phyloP scores from a whole-genome alignment of 805 yeast genomes.

The Scheffersomyces ergatensis region DNA sequence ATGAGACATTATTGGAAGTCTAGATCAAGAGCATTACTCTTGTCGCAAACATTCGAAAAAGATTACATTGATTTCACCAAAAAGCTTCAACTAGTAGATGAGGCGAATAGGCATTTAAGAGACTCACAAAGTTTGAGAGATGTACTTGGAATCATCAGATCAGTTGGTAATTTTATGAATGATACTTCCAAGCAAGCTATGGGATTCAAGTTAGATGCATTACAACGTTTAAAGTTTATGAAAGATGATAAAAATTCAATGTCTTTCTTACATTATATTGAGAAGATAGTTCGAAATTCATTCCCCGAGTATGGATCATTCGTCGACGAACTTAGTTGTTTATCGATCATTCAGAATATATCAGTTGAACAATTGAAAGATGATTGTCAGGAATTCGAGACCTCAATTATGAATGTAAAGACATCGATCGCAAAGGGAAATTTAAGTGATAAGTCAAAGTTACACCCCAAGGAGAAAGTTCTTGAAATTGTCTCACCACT shows the following conservation, averaged over 20 bases:
- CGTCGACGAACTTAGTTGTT: conserved; percentile 65
- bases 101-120: conserved; percentile 65
- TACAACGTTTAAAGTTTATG: conserved; percentile 84
- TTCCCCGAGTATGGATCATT: conserved; percentile 79
- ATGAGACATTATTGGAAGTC: conserved; percentile 89
- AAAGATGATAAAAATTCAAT: conserved; percentile 85
- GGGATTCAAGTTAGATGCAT: conserved; percentile 88
- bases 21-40: conserved; percentile 77
- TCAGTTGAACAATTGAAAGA: conserved; percentile 77
- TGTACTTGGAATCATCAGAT: conserved; percentile 78
- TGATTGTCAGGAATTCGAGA: conserved; percentile 67
- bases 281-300: conserved; percentile 76
- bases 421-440: conserved; percentile 79
- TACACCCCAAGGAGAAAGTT: conserved; percentile 84
- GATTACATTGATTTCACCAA: conserved; percentile 72
- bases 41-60: conserved; percentile 67
- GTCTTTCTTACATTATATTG: conserved; percentile 91
- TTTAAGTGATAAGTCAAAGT: conserved; percentile 68
- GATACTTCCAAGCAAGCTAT: conserved; percentile 87
- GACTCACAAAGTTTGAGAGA: conserved; percentile 65
- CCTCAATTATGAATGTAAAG: conserved; percentile 64
- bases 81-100: conserved; percentile 69
- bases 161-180: conserved; percentile 96
- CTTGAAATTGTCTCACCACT: conserved; percentile 59
- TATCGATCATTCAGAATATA: conserved; percentile 62